Percentiles rank a stretch among this genome's conserved stretches.
Evolutionary conservation across 495 filamentous ascomycete species (phyloP).

Genomic region (Recurvomyces mirabilis): DNA sequence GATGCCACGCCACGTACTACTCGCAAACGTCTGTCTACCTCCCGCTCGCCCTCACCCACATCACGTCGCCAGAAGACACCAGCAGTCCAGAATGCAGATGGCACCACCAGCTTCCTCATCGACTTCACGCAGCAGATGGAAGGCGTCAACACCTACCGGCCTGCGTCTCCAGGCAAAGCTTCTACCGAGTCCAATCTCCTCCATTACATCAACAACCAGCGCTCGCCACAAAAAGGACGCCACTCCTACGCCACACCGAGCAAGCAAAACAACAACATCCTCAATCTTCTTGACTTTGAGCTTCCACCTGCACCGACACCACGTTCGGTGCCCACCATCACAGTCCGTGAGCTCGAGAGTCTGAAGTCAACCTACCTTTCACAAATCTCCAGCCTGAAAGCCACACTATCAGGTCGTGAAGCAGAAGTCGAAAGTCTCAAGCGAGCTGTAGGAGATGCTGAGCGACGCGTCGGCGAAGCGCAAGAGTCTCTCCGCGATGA

Average conservation of each 20-base stretch:
- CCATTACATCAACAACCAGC: slow-evolving; percentile 34
- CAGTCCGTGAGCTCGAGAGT: slow-evolving; percentile 81
- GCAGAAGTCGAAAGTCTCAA: slow-evolving; percentile 79
- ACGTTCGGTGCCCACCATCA: slow-evolving; percentile 79
- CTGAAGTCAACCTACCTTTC: slow-evolving; percentile 82
- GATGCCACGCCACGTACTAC: slow-evolving; percentile 29
- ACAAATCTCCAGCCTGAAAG: slow-evolving; percentile 80
- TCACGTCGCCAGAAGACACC: slow-evolving; percentile 37
- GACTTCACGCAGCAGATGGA: slow-evolving; percentile 79
- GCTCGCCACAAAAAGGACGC: slow-evolving; percentile 28
- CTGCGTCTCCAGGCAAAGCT: slow-evolving; percentile 35
- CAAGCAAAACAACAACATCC: slow-evolving; percentile 35
- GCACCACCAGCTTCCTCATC: slow-evolving; percentile 62
- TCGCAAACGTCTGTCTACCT: slow-evolving; percentile 29
- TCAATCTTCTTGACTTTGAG: slow-evolving; percentile 81
- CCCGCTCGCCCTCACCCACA: slow-evolving; percentile 47
- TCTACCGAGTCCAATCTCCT: slow-evolving; percentile 36
- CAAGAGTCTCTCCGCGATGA: slow-evolving; percentile 71
- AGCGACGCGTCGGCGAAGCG: slow-evolving; percentile 79
- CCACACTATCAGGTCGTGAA: slow-evolving; percentile 79
- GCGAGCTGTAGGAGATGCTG: slow-evolving; percentile 73
- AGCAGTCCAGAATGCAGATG: slow-evolving; percentile 32
- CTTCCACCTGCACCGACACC: slow-evolving; percentile 82
- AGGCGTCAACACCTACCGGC: slow-evolving; percentile 30
- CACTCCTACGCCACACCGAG: slow-evolving; percentile 36